A percentile compares a stretch with the other conserved stretches of the same genome.
Conservation (phyloP, 1,284 basidiomycete species). For the Sporisorium reilianum region DNA sequence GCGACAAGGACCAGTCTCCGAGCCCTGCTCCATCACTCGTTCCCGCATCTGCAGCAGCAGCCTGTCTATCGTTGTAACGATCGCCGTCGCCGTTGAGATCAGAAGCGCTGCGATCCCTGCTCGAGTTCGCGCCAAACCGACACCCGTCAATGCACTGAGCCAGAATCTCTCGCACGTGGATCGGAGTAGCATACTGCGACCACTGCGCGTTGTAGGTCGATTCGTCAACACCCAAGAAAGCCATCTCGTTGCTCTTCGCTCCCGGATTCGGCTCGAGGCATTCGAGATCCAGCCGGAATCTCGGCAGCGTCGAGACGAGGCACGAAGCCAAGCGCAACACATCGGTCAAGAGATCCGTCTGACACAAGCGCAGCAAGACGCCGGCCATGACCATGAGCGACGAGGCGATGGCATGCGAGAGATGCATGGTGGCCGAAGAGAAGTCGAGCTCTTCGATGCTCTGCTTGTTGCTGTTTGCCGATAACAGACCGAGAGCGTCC, state of each 20-base stretch:
- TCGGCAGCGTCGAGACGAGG: slow-evolving; percentile 26
- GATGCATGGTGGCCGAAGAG: slow-evolving; percentile 38
- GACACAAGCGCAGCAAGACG: slow-evolving; percentile 41
- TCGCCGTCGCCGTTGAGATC: neutral
- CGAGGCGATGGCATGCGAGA: slow-evolving; percentile 39
- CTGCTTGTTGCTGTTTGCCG: slow-evolving; percentile 5
- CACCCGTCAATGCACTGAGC: slow-evolving; percentile 44
- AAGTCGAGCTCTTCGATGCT: slow-evolving; percentile 31
- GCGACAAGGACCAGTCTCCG: slow-evolving; percentile 16
- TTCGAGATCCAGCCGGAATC: slow-evolving; percentile 39
- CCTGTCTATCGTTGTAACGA: neutral
- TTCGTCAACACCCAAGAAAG: slow-evolving; percentile 15
- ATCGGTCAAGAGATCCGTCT: slow-evolving; percentile 41
- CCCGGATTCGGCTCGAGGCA: slow-evolving; percentile 24
- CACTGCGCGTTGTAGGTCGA: slow-evolving; percentile 1
- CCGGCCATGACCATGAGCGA: slow-evolving; percentile 44
- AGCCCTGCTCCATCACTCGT: neutral
- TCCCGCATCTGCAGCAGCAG: neutral
- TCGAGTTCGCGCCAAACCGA: slow-evolving; percentile 3
- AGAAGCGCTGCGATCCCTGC: neutral
- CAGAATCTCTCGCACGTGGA: slow-evolving; percentile 31
- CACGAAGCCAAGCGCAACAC: slow-evolving; percentile 39
- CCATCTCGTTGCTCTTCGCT: slow-evolving; percentile 20
- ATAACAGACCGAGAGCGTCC: slow-evolving; percentile 25
- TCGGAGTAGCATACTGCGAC: slow-evolving; percentile 24